A percentile compares a stretch with the other conserved stretches of the same genome.
phyloP scores from a whole-genome alignment of 768 basidiomycete species.

The Hygrophorus russula region DNA sequence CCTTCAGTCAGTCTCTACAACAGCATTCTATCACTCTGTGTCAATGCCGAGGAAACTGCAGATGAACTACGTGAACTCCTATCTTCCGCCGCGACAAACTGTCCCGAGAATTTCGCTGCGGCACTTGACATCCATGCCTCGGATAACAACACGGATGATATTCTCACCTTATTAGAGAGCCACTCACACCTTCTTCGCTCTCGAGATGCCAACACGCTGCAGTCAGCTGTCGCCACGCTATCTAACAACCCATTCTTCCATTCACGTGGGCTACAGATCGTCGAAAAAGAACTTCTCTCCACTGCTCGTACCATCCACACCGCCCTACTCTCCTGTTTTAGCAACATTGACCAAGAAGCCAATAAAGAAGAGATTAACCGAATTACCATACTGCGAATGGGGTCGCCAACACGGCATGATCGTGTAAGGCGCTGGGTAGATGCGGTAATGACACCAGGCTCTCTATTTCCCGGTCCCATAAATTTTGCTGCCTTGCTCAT shows the following conservation, averaged over 20 bases:
- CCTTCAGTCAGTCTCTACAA: conserved; percentile 38
- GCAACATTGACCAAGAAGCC: conserved; percentile 29
- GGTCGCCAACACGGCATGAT: conserved; percentile 27
- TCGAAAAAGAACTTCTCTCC: conserved; percentile 43
- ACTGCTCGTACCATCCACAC: conserved; percentile 29
- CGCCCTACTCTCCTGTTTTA: conserved; percentile 35
- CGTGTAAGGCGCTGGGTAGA: conserved; percentile 32
- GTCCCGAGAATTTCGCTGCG: conserved; percentile 40
- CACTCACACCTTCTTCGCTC: conserved; percentile 51
- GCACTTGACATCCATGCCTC: conserved; percentile 42
- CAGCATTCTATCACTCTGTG: conserved; percentile 28
- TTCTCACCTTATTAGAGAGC: conserved; percentile 31
- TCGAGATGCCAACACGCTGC: conserved; percentile 37
- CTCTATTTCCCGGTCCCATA: conserved; percentile 27
- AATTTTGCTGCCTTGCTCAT: conserved; percentile 43
- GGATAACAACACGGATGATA: conserved; percentile 20
- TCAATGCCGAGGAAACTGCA: conserved; percentile 21
- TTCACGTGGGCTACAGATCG: conserved; percentile 26
- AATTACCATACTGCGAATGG: conserved; percentile 31
- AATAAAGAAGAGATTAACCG: conserved; percentile 30
- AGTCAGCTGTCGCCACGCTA: conserved; percentile 31
- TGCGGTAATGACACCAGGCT: conserved; percentile 26
- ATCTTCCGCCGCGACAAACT: conserved; percentile 30
- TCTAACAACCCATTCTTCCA: conserved; percentile 16
- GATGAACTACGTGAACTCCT: conserved; percentile 23